A percentile compares a stretch with the other conserved stretches of the same genome.
phyloP scores from a whole-genome alignment of 805 yeast species.

The Candida lessepsii region DNA sequence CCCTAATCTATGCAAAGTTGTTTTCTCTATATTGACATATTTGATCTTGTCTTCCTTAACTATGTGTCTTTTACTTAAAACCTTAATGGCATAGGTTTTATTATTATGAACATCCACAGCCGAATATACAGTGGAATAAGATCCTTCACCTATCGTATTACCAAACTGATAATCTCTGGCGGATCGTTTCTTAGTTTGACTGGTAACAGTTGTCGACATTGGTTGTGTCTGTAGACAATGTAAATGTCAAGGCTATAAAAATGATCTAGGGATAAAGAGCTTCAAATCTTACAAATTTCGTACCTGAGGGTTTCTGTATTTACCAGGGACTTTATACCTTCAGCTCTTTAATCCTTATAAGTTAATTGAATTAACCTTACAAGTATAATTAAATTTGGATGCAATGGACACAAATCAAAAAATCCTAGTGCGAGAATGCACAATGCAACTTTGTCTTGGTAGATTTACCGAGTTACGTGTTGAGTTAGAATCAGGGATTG shows the following conservation, averaged over 20 bases:
- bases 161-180: conserved; percentile 90
- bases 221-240: too few species aligned
- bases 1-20: conserved; percentile 81
- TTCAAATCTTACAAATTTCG: too few species aligned
- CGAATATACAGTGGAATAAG: conserved; percentile 89
- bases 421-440: conserved; percentile 2
- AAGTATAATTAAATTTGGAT: neutral
- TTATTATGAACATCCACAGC: conserved; percentile 76
- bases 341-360: neutral
- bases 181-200: conserved; percentile 36
- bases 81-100: conserved; percentile 84
- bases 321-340: too few species aligned
- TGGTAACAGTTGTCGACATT: neutral
- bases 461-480: too few species aligned
- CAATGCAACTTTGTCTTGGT: too few species aligned
- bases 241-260: too few species aligned
- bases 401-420: conserved; percentile 1
- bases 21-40: conserved; percentile 93
- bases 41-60: conserved; percentile 93
- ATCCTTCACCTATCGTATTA: conserved; percentile 88
- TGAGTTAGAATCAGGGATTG: too few species aligned
- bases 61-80: conserved; percentile 87
- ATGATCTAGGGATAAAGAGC: neutral
- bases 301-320: too few species aligned
- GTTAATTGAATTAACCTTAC: neutral